phyloP scores from a whole-genome alignment of 1,284 basidiomycete species.

The Agroathelia rolfsii region DNA sequence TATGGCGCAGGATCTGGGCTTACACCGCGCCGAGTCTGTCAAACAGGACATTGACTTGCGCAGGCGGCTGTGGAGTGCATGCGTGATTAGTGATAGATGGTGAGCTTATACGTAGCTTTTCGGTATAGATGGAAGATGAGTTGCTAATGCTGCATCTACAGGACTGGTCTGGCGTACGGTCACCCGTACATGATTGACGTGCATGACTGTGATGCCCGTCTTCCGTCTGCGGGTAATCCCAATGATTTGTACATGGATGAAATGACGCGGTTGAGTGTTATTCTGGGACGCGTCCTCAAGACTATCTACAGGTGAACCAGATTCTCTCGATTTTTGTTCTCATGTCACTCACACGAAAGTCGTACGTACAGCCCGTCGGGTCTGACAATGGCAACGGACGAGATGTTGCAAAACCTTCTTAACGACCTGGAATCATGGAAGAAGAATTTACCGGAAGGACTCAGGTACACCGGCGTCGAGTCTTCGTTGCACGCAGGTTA shows the following conservation, averaged over 20 bases:
- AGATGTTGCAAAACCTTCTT: constrained; percentile 59
- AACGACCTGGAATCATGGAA: constrained; percentile 75
- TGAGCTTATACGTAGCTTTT: constrained; percentile 23
- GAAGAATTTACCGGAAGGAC: constrained; percentile 58
- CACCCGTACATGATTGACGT: constrained; percentile 90
- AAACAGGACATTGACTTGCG: constrained; percentile 74
- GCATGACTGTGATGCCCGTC: constrained; percentile 84
- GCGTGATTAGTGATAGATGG: constrained; percentile 89
- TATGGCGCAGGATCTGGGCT: constrained; percentile 90
- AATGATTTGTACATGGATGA: constrained; percentile 74
- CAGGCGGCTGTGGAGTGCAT: constrained; percentile 83
- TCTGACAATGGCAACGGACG: constrained; percentile 72
- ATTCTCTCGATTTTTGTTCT: constrained; percentile 4
- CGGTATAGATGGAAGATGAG: no score
- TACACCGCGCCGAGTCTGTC: constrained; percentile 79
- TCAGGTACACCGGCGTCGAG: constrained; percentile 65
- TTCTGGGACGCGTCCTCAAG: constrained; percentile 83
- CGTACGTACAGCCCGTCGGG: constrained; percentile 66
- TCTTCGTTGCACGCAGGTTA: constrained; percentile 54
- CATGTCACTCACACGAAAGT: constrained; percentile 8
- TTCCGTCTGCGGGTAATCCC: constrained; percentile 71
- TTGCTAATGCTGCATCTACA: constrained; percentile 22
- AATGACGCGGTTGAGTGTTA: constrained; percentile 78
- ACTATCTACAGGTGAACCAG: constrained; percentile 84
- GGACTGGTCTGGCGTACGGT: constrained; percentile 72